Conservation (phyloP, 2,329 filamentous ascomycete genomes). For the Samsoniella hepiali region DNA sequence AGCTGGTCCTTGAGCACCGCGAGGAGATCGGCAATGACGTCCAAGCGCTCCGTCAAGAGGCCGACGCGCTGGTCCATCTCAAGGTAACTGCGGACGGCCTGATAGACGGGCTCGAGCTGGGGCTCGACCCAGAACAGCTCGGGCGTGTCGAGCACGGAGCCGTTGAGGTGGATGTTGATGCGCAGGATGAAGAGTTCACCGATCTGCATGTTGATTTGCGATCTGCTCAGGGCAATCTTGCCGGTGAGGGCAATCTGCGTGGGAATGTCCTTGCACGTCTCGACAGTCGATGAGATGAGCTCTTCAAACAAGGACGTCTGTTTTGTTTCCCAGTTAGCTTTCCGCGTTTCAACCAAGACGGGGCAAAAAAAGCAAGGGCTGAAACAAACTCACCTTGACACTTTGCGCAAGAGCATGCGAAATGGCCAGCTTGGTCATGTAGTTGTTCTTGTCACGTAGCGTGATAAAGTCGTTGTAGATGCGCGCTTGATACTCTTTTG, state of each 20-base stretch:
- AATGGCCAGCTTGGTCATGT: constrained; percentile 97
- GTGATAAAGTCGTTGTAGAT: constrained; percentile 99
- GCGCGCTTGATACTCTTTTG: constrained; percentile 91
- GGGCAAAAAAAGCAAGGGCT: not conserved
- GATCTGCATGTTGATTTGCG: constrained; percentile 98
- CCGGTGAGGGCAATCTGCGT: constrained; percentile 89
- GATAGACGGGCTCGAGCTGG: constrained; percentile 92
- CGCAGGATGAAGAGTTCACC: constrained; percentile 96
- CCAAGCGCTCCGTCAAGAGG: constrained; percentile 81
- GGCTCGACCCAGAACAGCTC: constrained; percentile 99
- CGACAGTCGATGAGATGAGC: constrained; percentile 88
- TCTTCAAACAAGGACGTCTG: constrained; percentile 95
- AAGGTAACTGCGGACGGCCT: constrained; percentile 89
- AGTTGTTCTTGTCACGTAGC: constrained; percentile 86
- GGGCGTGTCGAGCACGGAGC: constrained; percentile 91
- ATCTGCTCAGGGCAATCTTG: constrained; percentile 81
- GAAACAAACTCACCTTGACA: constrained; percentile 64
- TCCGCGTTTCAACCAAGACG: not conserved
- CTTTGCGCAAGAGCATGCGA: constrained; percentile 93
- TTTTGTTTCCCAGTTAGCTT: not conserved
- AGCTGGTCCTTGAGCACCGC: constrained; percentile 94
- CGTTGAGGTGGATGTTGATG: constrained; percentile 97
- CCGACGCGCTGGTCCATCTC: constrained; percentile 97
- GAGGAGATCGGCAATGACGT: constrained; percentile 86
- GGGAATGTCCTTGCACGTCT: constrained; percentile 88